These are phyloP conservation scores for Ploettnerulaceae sp. DNA, from an alignment of 2,329 filamentous ascomycete genomes.

Conservation along the genomic window DNA sequence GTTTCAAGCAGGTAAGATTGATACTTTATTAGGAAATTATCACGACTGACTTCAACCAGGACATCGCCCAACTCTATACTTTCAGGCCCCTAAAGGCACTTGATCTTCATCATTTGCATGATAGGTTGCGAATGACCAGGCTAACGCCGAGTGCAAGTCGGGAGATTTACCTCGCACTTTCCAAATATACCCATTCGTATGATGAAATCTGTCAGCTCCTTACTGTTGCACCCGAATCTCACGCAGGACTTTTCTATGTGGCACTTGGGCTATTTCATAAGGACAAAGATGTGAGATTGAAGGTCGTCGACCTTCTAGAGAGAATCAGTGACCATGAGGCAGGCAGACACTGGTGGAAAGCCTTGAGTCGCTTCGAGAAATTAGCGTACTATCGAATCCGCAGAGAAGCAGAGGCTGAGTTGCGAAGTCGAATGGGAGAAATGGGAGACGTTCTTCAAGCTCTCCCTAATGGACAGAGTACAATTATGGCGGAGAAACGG, in stretches of 20 bases:
- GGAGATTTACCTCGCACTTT: constrained; percentile 79
- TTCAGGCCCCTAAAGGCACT: constrained; percentile 69
- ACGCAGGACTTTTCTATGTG: constrained; percentile 86
- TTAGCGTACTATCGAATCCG: constrained; percentile 77
- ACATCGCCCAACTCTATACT: constrained; percentile 60
- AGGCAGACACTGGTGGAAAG: constrained; percentile 87
- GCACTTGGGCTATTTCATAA: constrained; percentile 90
- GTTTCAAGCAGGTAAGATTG: constrained; percentile 87
- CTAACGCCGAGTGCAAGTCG: constrained; percentile 70
- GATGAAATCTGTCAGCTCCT: constrained; percentile 82
- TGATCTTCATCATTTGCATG: constrained; percentile 88
- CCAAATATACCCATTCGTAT: constrained; percentile 70
- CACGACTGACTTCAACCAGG: constrained; percentile 41
- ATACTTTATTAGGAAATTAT: constrained; percentile 29
- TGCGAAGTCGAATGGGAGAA: constrained; percentile 32
- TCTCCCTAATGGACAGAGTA: constrained; percentile 15
- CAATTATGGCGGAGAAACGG: constrained; percentile 41
- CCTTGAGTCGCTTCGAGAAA: constrained; percentile 82
- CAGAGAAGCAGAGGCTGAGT: constrained; percentile 56
- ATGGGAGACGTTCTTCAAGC: constrained; percentile 11
- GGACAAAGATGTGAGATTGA: constrained; percentile 69
- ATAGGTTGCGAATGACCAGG: constrained; percentile 78
- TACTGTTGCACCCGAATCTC: constrained; percentile 76
- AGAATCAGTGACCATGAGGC: constrained; percentile 82
- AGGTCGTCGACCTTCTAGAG: constrained; percentile 74